Evolutionary conservation across 768 basidiomycete genomes (phyloP).

Genomic region (Chalciporus piperatus): DNA sequence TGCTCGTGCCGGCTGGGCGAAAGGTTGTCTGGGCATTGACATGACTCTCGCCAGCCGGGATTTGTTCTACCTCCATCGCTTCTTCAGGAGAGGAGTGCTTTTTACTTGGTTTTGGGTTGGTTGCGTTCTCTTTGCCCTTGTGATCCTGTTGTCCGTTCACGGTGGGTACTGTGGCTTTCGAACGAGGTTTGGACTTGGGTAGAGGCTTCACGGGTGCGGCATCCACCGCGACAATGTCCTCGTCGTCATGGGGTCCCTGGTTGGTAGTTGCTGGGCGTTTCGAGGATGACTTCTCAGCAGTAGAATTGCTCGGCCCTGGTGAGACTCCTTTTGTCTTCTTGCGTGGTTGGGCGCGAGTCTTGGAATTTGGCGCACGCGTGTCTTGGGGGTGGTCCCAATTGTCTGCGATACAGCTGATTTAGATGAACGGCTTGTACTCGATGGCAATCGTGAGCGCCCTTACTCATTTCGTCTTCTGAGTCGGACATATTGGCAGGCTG

Average conservation of each 20-base stretch:
- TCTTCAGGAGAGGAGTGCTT: constrained; percentile 5
- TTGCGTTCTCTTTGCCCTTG: constrained; percentile 10
- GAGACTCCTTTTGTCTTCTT: constrained; percentile 18
- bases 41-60: background rate
- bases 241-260: background rate
- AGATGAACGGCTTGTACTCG: constrained; percentile 20
- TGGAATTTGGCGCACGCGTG: constrained; percentile 8
- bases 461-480: constrained; percentile 34
- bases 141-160: constrained; percentile 5
- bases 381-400: constrained; percentile 16
- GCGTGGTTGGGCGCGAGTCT: constrained; percentile 15
- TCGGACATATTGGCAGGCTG: constrained; percentile 22
- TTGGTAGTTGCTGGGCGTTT: constrained; percentile 9
- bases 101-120: constrained; percentile 9
- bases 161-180: constrained; percentile 5
- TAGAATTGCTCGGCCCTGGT: constrained; percentile 11
- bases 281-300: constrained; percentile 15
- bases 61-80: constrained; percentile 15
- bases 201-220: constrained; percentile 4
- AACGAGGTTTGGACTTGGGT: constrained; percentile 18
- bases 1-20: constrained; percentile 11
- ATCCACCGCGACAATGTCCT: constrained; percentile 1
- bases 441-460: constrained; percentile 6
- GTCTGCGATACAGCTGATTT: constrained; percentile 23
- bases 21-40: background rate